These are phyloP conservation scores for Trametes versicolor DNA, from an alignment of 1,284 basidiomycete genomes.

Conservation along the genomic window DNA sequence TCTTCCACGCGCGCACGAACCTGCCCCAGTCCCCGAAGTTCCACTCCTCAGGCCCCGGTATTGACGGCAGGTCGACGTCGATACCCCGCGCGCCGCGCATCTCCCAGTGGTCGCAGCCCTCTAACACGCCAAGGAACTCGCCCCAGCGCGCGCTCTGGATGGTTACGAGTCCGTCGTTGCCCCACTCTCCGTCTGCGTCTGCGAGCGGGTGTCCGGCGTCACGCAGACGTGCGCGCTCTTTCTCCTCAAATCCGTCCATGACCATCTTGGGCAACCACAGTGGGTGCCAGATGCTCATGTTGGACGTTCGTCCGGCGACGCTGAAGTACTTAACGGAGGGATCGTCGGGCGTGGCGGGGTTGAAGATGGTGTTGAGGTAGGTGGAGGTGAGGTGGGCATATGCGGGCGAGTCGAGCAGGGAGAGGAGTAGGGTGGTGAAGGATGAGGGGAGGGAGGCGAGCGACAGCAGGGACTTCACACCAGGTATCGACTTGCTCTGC, in stretches of 20 bases:
- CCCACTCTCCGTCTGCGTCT: slow-evolving; percentile 67
- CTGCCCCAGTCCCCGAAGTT: slow-evolving; percentile 67
- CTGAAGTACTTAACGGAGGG: slow-evolving; percentile 92
- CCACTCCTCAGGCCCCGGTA: slow-evolving; percentile 63
- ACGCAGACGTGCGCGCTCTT: slow-evolving; percentile 53
- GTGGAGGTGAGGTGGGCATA: slow-evolving; percentile 94
- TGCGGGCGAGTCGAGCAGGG: slow-evolving; percentile 94
- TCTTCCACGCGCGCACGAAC: slow-evolving; percentile 68
- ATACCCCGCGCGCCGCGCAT: slow-evolving; percentile 84
- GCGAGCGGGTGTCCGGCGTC: slow-evolving; percentile 35
- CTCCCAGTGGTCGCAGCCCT: slow-evolving; percentile 97
- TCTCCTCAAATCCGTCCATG: slow-evolving; percentile 81
- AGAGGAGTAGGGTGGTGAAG: slow-evolving; percentile 90
- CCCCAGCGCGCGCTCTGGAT: slow-evolving; percentile 93
- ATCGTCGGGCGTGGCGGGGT: slow-evolving; percentile 90
- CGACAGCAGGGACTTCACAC: slow-evolving; percentile 46
- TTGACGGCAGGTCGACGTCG: slow-evolving; percentile 63
- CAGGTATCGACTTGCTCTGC: slow-evolving; percentile 31
- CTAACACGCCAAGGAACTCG: slow-evolving; percentile 90
- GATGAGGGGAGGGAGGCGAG: slow-evolving; percentile 76
- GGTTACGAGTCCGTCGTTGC: slow-evolving; percentile 95
- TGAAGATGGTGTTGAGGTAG: slow-evolving; percentile 90
- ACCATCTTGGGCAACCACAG: slow-evolving; percentile 97
- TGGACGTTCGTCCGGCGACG: slow-evolving; percentile 81
- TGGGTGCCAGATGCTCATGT: slow-evolving; percentile 90